Evolutionary conservation across 116 monocot species (phyloP), one percentile per base, ranked within the genome.

Genomic region (Zostera marina): DNA sequence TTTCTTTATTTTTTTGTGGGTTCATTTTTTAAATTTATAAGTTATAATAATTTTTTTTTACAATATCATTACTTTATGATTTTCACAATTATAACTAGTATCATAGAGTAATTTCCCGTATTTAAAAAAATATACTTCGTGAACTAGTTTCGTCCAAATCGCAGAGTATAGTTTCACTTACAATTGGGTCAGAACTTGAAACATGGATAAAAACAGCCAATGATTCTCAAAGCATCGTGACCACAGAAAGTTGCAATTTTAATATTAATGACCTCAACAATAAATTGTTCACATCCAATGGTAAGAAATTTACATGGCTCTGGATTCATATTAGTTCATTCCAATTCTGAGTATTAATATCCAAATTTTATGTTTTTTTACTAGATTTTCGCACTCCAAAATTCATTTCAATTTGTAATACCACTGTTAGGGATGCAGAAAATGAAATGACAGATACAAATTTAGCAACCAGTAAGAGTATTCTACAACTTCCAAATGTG

Each of bases 101-200:
- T 49, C 17, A 49, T 8, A 20, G 0, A 8, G 9, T 49, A 17
- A 20, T 11, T 15, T 49, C 20, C 15, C 19, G 9, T 49, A 20
- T 9, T 2, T 49, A 49, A 15, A 11, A 19, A 17, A 17, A 3
- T 0, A 32, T 5, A 32, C 0, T 32, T 32, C 17, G 20, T 51
- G 56, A 56, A 4, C 11, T 39, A 5, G 22, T 56, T 56, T 56
- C 38, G 32, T 61, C n/a, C n/a, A n/a, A 20, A 45, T 69, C 64
- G 14, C 76, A 91, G 85, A 74, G 70, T 53, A 32, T 76, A 40
- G 73, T 62, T 56, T 57, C 78, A 53, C 58, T 82, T 68, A 69
- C 54, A 53, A 62, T 48, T 74, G 66, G 65, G 47, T 63, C 58
- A 54, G 57, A 66, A 22, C 53, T 69, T 47, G 63, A 60, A 53